phyloP scores from a whole-genome alignment of 345 rosid species.

The Bretschneidera sinensis region DNA sequence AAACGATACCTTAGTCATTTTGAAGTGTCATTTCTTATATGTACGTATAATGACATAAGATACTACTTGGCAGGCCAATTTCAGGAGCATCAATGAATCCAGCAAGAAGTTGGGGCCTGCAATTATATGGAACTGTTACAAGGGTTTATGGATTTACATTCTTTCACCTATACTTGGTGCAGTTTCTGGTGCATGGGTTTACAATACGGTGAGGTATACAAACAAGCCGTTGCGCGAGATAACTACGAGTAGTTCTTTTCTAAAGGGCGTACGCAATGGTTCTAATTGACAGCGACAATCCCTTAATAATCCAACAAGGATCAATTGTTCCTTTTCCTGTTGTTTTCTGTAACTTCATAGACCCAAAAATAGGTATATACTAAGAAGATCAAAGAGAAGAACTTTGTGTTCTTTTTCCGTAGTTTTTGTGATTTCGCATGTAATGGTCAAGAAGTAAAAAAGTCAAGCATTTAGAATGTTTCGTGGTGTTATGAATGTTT shows the following conservation, averaged over 20 bases:
- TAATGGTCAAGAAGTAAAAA: not conserved
- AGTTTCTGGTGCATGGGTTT: constrained; percentile 65
- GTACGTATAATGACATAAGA: not conserved
- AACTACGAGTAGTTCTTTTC: constrained; percentile 53
- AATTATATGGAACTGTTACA: constrained; percentile 45
- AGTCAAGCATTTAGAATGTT: too few relatives aligned
- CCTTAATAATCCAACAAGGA: too few relatives aligned
- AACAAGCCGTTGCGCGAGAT: constrained; percentile 74
- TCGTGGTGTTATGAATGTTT: too few relatives aligned
- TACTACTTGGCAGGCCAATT: constrained; percentile 39
- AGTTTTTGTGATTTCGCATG: not conserved
- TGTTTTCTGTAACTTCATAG: too few relatives aligned
- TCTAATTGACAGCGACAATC: not conserved
- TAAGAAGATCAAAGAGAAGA: not conserved
- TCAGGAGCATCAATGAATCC: constrained; percentile 94
- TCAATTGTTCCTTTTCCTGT: too few relatives aligned
- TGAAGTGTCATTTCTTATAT: too few relatives aligned
- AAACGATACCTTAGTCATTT: too few relatives aligned
- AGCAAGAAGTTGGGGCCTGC: constrained; percentile 92
- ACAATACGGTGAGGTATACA: constrained; percentile 65
- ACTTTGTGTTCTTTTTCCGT: not conserved
- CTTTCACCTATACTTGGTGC: constrained; percentile 65
- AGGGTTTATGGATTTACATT: constrained; percentile 70
- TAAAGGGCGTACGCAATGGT: constrained; percentile 23
- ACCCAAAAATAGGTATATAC: too few relatives aligned